Percentiles rank a stretch among this genome's conserved stretches.
Evolutionary conservation across 2,329 filamentous ascomycete species (phyloP).

Genomic region (Aspergillus sp.): DNA sequence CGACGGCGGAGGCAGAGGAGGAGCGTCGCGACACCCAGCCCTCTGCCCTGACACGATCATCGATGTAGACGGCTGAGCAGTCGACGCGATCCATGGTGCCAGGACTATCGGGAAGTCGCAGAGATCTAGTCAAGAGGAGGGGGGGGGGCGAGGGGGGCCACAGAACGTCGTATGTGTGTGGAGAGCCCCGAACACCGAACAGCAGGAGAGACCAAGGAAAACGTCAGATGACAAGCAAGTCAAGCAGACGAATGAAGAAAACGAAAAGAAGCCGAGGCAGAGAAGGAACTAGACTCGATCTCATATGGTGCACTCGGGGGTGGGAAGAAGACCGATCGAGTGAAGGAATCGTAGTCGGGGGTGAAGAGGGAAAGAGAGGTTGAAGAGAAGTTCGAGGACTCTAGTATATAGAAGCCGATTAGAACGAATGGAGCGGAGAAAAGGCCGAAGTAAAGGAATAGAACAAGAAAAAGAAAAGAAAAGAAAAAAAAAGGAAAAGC

Average conservation of each 20-base stretch:
- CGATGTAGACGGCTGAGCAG: constrained; percentile 40
- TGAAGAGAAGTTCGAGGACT: neutral
- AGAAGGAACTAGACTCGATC: constrained; percentile 11
- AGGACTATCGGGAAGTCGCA: constrained; percentile 1
- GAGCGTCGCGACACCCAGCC: constrained; percentile 35
- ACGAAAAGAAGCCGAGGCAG: constrained; percentile 3
- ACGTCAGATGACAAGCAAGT: neutral
- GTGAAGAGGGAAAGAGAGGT: neutral
- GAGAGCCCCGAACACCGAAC: neutral
- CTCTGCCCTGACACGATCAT: constrained; percentile 38
- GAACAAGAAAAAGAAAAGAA: neutral
- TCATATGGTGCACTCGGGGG: constrained; percentile 13
- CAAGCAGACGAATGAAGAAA: neutral
- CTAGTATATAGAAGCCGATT: neutral
- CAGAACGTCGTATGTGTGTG: neutral
- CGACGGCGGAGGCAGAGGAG: constrained; percentile 17
- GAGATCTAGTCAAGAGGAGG: too few relatives aligned
- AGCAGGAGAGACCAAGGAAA: neutral
- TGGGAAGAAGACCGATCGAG: constrained; percentile 12
- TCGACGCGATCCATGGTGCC: constrained; percentile 35
- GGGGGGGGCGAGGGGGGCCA: neutral
- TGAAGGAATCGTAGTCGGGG: constrained; percentile 5
- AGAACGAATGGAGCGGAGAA: neutral
- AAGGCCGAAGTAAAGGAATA: neutral
- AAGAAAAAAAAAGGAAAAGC: neutral